Evolutionary conservation across 2,329 filamentous ascomycete genomes (phyloP).

Genomic region (Colletotrichum sp.): DNA sequence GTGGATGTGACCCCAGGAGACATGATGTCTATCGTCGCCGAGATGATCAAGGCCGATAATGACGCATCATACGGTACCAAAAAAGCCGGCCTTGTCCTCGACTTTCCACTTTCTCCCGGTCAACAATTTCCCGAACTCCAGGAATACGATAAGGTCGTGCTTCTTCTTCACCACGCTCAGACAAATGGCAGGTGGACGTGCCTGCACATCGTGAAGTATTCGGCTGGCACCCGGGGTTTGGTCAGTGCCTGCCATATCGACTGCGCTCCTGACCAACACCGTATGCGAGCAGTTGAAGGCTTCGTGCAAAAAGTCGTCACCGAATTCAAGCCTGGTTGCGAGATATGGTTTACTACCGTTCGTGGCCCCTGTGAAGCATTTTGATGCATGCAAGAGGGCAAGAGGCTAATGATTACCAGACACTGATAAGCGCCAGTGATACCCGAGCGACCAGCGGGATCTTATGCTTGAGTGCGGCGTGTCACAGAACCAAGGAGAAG

Average conservation of each 20-base stretch:
- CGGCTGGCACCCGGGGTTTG: neutral
- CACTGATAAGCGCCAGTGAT: rapidly evolving
- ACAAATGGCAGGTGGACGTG: neutral
- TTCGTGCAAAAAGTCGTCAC: neutral
- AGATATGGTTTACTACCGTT: rapidly evolving
- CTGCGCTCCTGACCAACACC: neutral
- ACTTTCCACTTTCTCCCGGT: neutral
- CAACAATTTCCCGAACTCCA: neutral
- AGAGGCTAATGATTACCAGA: neutral
- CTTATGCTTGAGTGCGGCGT: rapidly evolving
- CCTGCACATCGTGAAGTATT: neutral
- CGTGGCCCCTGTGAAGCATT: neutral
- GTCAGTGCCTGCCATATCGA: neutral
- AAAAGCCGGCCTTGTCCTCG: neutral
- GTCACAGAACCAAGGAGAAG: neutral
- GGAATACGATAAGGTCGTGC: neutral
- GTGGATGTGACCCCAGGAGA: neutral
- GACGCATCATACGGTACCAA: neutral
- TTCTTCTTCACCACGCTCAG: neutral
- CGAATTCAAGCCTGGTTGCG: neutral
- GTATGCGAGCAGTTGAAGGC: neutral
- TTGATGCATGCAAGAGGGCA: neutral
- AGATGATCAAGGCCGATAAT: rapidly evolving
- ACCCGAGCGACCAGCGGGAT: neutral
- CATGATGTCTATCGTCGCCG: neutral